A percentile compares a stretch with the other conserved stretches of the same genome.
These are phyloP conservation scores for Acanthamoeba divionensis DNA, from an alignment of 208 protist species.

Conservation along the genomic window DNA sequence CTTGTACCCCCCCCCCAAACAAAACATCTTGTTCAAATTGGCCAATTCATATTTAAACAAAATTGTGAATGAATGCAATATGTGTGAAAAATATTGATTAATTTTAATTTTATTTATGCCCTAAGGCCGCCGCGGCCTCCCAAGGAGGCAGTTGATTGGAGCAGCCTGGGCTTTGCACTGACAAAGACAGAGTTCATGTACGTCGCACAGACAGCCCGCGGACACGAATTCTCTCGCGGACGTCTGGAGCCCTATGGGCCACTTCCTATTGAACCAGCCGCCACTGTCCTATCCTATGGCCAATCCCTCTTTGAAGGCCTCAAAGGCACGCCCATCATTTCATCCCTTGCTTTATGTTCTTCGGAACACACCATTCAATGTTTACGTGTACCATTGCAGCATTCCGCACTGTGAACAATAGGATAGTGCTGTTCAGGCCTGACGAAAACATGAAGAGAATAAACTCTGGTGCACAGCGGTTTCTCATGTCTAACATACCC, in stretches of 20 bases:
- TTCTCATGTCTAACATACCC: constrained; percentile 31
- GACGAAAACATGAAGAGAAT: constrained; percentile 36
- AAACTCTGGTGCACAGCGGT: constrained; percentile 11
- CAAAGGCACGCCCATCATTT: background rate
- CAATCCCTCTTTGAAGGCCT: constrained; percentile 36
- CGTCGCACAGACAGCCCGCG: background rate
- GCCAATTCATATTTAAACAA: too few species aligned
- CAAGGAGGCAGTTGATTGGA: constrained; percentile 9
- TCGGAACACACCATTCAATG: too few species aligned
- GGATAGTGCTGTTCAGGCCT: constrained; percentile 47
- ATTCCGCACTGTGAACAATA: constrained; percentile 6
- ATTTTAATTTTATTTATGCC: too few species aligned
- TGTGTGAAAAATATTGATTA: too few species aligned
- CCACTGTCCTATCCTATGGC: constrained; percentile 34
- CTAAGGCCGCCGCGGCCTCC: too few species aligned
- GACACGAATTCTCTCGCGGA: background rate
- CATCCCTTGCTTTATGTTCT: too few species aligned
- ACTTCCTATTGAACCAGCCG: background rate
- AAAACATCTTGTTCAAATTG: too few species aligned
- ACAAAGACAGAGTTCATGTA: constrained; percentile 48
- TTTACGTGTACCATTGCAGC: too few species aligned
- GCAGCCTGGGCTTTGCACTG: background rate
- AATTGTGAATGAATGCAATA: too few species aligned
- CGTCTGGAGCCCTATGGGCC: background rate
- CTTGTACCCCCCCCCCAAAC: too few species aligned